phyloP scores from a whole-genome alignment of 2,329 filamentous ascomycete genomes.

The Aspergillus arachidicola region DNA sequence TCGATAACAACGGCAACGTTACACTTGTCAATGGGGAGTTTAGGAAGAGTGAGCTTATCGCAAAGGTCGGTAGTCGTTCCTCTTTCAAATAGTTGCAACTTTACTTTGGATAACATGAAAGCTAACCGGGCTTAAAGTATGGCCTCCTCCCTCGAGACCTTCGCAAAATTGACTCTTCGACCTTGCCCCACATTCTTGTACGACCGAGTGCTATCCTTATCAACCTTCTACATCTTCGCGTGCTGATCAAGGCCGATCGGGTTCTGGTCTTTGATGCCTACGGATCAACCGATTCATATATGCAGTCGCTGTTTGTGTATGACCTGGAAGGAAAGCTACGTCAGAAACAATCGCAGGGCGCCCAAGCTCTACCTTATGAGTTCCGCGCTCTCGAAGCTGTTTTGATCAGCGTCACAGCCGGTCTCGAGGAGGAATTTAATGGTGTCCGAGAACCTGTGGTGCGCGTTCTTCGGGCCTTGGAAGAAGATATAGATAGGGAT shows the following conservation, averaged over 20 bases:
- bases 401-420: conserved; percentile 87
- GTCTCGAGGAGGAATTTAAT: conserved; percentile 92
- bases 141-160: conserved; percentile 90
- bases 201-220: conserved; percentile 91
- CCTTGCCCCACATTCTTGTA: conserved; percentile 91
- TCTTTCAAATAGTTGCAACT: neutral
- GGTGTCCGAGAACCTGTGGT: conserved; percentile 91
- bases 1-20: conserved; percentile 88
- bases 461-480: conserved; percentile 81
- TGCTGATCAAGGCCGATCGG: conserved; percentile 91
- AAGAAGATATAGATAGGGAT: conserved; percentile 95
- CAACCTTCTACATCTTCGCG: conserved; percentile 93
- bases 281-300: conserved; percentile 90
- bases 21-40: conserved; percentile 94
- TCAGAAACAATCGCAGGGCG: conserved; percentile 64
- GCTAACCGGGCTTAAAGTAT: conserved; percentile 60
- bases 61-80: conserved; percentile 65
- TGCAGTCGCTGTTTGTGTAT: conserved; percentile 97
- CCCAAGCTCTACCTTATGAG: conserved; percentile 79
- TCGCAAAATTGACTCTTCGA: conserved; percentile 95
- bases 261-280: conserved; percentile 96
- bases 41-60: conserved; percentile 95
- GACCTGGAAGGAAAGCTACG: conserved; percentile 90
- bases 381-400: conserved; percentile 95
- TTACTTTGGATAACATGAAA: neutral